Evolutionary conservation across 192 early-diverging fungal genomes (phyloP).

Genomic region (Coemansia sp.): DNA sequence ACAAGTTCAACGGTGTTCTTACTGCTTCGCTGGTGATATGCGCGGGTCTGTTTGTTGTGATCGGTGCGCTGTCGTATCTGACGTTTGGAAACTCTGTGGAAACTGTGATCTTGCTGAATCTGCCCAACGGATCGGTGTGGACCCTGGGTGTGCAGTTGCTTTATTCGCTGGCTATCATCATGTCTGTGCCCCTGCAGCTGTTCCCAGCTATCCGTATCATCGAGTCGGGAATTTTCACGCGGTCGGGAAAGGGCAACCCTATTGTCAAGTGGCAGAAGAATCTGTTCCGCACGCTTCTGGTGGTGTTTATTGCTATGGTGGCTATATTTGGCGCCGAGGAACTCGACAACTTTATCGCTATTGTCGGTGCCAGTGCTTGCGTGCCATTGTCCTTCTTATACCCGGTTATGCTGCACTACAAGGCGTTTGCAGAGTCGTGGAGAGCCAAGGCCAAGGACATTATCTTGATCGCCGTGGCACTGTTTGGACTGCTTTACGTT

Average conservation of each 20-base stretch:
- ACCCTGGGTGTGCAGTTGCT: constrained; percentile 76
- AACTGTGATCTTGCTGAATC: constrained; percentile 85
- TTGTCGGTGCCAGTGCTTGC: constrained; percentile 78
- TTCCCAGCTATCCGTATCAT: constrained; percentile 94
- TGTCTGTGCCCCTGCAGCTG: constrained; percentile 88
- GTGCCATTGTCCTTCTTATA: constrained; percentile 80
- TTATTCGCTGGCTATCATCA: constrained; percentile 90
- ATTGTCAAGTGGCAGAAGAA: constrained; percentile 89
- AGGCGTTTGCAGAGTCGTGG: constrained; percentile 58
- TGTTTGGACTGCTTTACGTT: constrained; percentile 74
- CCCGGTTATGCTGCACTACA: constrained; percentile 82
- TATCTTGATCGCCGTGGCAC: constrained; percentile 65
- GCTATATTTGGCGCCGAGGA: constrained; percentile 75
- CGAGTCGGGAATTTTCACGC: constrained; percentile 80
- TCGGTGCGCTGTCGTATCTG: constrained; percentile 82
- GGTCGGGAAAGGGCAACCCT: constrained; percentile 76
- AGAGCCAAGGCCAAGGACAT: constrained; percentile 59
- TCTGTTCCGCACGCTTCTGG: constrained; percentile 67
- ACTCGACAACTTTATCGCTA: constrained; percentile 79
- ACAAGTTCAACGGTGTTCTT: constrained; percentile 83
- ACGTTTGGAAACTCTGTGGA: constrained; percentile 83
- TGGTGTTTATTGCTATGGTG: constrained; percentile 67
- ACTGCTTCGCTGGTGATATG: constrained; percentile 75
- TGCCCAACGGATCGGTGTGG: constrained; percentile 66
- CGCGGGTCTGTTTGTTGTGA: constrained; percentile 73